A percentile compares a stretch with the other conserved stretches of the same genome.
phyloP scores from a whole-genome alignment of 768 basidiomycete genomes.

The Holtermanniella nyarrowii region DNA sequence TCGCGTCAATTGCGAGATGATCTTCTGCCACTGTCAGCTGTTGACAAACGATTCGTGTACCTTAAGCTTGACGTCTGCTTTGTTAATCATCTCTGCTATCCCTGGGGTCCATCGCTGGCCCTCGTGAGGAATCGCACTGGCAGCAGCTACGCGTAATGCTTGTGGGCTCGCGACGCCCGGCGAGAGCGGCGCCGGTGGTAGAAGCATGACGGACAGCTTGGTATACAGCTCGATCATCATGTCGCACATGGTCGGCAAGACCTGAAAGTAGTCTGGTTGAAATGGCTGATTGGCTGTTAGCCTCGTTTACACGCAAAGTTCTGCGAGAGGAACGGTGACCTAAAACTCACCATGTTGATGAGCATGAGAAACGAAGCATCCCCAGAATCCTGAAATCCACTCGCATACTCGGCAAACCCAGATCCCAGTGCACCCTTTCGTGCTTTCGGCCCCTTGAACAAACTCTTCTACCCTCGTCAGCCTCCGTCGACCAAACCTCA shows the following conservation, averaged over 20 bases:
- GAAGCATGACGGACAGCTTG: slow-evolving; percentile 26
- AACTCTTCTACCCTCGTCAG: slow-evolving; percentile 17
- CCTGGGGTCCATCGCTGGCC: slow-evolving; percentile 28
- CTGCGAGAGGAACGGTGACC: background rate
- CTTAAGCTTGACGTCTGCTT: slow-evolving; percentile 25
- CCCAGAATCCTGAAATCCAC: slow-evolving; percentile 14
- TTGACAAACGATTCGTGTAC: slow-evolving; percentile 1
- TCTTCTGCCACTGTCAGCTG: background rate
- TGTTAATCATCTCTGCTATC: slow-evolving; percentile 21
- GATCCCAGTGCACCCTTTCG: slow-evolving; percentile 14
- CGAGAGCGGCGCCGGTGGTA: slow-evolving; percentile 7
- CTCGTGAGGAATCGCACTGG: background rate
- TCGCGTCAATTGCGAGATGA: background rate
- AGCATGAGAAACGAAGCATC: slow-evolving; percentile 20
- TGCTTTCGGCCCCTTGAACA: slow-evolving; percentile 25
- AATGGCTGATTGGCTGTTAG: slow-evolving; percentile 23
- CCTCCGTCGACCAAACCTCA: background rate
- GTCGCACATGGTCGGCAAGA: slow-evolving; percentile 16
- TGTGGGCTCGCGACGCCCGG: background rate
- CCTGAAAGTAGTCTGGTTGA: slow-evolving; percentile 27
- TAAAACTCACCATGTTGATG: slow-evolving; percentile 23
- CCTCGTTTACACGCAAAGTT: background rate
- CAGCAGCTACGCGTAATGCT: background rate
- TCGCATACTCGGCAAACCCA: slow-evolving; percentile 16
- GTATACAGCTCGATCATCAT: slow-evolving; percentile 38